Percentiles rank a stretch among this genome's conserved stretches.
Conservation (phyloP, 2,329 filamentous ascomycete genomes). For the Magnaporthiopsis poae region DNA sequence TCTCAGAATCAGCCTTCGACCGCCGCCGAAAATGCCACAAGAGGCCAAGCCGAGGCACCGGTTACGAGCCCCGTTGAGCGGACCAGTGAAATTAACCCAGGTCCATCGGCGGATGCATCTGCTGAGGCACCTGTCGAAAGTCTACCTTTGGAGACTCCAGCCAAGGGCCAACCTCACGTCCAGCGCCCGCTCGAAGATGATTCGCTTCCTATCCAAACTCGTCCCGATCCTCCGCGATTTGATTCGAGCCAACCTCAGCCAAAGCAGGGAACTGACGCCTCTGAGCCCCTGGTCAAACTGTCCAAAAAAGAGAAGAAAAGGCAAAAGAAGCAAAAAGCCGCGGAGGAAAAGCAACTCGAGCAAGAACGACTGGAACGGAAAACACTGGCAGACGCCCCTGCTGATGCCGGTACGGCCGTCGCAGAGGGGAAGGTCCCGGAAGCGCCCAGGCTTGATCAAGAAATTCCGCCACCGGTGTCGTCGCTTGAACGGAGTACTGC, state of each 20-base stretch:
- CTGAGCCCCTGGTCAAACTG: slow-evolving; percentile 19
- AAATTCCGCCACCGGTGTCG: background rate
- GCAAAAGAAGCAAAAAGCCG: slow-evolving; percentile 13
- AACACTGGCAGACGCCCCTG: background rate
- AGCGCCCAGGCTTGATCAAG: background rate
- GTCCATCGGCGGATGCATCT: no score
- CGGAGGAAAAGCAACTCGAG: slow-evolving; percentile 25
- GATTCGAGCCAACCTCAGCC: background rate
- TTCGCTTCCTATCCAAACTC: background rate
- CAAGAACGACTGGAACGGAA: slow-evolving; percentile 4
- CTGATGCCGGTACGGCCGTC: background rate
- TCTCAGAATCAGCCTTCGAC: no score
- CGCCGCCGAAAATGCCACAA: no score
- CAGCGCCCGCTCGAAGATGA: background rate
- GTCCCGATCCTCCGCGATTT: background rate
- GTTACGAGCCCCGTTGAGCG: background rate
- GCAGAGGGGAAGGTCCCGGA: background rate
- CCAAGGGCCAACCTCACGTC: background rate
- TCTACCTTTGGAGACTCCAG: no score
- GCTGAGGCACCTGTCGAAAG: background rate
- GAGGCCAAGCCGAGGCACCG: background rate
- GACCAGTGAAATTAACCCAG: background rate
- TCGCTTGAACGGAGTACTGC: background rate
- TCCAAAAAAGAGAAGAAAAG: slow-evolving; percentile 24
- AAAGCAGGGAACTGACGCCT: slow-evolving; percentile 11